A percentile compares a stretch with the other conserved stretches of the same genome.
These are phyloP conservation scores for Yamadazyma membranifaciens DNA, from an alignment of 1,139 yeast species.

Conservation along the genomic window DNA sequence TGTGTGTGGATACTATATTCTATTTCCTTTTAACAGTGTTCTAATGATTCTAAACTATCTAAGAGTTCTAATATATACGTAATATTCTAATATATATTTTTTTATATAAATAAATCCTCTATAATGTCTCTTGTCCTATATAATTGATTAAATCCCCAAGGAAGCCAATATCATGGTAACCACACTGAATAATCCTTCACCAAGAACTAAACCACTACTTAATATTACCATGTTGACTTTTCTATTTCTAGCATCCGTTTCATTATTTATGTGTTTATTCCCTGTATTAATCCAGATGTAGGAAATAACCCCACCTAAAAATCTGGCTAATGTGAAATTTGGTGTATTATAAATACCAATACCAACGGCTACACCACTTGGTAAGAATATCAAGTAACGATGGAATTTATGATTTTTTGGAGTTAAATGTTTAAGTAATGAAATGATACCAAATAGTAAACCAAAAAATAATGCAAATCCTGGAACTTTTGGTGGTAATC, in stretches of 20 bases:
- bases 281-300: slow-evolving; percentile 51
- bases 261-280: slow-evolving; percentile 12
- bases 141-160: slow-evolving; percentile 20
- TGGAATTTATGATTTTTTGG: slow-evolving; percentile 39
- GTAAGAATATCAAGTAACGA: slow-evolving; percentile 57
- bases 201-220: slow-evolving; percentile 88
- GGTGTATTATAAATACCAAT: slow-evolving; percentile 95
- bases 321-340: slow-evolving; percentile 88
- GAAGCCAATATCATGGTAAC: slow-evolving; percentile 77
- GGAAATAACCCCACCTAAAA: slow-evolving; percentile 81
- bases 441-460: slow-evolving; percentile 62
- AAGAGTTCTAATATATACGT: too few relatives aligned
- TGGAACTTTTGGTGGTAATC: slow-evolving; percentile 77
- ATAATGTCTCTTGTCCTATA: neutral
- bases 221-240: slow-evolving; percentile 76
- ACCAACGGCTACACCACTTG: slow-evolving; percentile 96
- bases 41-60: neutral
- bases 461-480: slow-evolving; percentile 68
- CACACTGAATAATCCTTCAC: slow-evolving; percentile 89
- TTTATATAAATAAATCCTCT: neutral
- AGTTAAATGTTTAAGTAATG: slow-evolving; percentile 58
- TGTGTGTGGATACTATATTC: neutral
- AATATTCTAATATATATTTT: too few relatives aligned
- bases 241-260: slow-evolving; percentile 33
- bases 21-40: too few relatives aligned